Conservation (phyloP, 257 asterid species). For the Striga asiatica region DNA sequence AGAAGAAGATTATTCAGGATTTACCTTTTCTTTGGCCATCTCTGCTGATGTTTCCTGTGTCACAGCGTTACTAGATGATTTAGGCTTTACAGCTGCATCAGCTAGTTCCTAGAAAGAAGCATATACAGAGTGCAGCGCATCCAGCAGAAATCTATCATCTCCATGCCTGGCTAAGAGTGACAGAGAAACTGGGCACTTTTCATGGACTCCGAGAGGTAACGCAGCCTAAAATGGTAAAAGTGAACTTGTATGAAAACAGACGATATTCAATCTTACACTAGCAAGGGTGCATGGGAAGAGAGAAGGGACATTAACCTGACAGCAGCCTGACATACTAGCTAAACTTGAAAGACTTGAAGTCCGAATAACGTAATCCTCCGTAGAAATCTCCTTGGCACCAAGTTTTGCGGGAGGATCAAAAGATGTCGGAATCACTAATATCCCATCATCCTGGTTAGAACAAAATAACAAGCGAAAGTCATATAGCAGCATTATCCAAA, state of each 20-base stretch:
- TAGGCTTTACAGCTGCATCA: constrained; percentile 36
- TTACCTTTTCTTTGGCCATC: constrained; percentile 90
- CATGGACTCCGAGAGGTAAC: constrained; percentile 68
- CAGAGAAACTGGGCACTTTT: constrained; percentile 72
- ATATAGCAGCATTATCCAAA: constrained; percentile 1
- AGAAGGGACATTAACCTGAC: constrained; percentile 61
- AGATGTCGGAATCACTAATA: constrained; percentile 70
- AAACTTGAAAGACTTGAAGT: constrained; percentile 55
- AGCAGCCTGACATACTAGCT: constrained; percentile 96
- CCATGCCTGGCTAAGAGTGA: constrained; percentile 89
- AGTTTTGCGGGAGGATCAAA: constrained; percentile 71
- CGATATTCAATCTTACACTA: neutral
- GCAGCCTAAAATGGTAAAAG: constrained; percentile 42
- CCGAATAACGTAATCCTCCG: constrained; percentile 53
- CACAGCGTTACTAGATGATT: constrained; percentile 33
- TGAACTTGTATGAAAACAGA: neutral
- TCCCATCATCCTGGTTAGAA: constrained; percentile 76
- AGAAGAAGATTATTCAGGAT: neutral
- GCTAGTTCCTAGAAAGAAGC: constrained; percentile 56
- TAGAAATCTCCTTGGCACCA: constrained; percentile 55
- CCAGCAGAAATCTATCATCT: constrained; percentile 77
- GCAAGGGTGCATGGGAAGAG: neutral
- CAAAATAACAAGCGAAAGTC: constrained; percentile 17
- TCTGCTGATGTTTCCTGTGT: constrained; percentile 75
- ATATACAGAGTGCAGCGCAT: constrained; percentile 56